phyloP scores from a whole-genome alignment of 108 stramenopile genomes.

The Cylindrotheca fusiformis region DNA sequence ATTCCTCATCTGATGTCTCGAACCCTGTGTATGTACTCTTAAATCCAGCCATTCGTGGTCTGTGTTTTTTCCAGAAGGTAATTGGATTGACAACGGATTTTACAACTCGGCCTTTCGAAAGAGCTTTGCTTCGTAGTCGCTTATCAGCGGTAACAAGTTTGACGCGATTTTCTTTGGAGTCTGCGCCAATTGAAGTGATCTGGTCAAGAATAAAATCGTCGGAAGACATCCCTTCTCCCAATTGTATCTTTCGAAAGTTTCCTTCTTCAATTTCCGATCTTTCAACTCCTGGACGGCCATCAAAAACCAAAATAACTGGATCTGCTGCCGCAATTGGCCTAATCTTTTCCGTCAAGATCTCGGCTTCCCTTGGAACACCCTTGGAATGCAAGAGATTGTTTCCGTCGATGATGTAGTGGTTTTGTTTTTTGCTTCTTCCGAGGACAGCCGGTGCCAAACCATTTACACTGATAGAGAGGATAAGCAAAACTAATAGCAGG shows the following conservation, averaged over 20 bases:
- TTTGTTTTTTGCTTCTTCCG: not conserved
- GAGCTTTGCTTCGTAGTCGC: constrained; percentile 24
- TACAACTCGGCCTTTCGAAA: constrained; percentile 29
- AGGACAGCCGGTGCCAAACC: not conserved
- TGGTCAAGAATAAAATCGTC: constrained; percentile 41
- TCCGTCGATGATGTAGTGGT: constrained; percentile 36
- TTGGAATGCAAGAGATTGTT: constrained; percentile 46
- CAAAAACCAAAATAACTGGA: constrained; percentile 38
- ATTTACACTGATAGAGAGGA: not conserved
- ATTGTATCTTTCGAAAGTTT: constrained; percentile 19
- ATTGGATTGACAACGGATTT: constrained; percentile 48
- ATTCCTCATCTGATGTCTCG: too few relatives aligned
- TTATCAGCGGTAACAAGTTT: constrained; percentile 53
- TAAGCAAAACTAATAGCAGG: not conserved
- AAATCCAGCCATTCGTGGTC: constrained; percentile 40
- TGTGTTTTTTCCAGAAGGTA: constrained; percentile 46
- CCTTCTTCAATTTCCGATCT: constrained; percentile 7
- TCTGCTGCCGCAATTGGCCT: constrained; percentile 21
- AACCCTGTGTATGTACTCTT: too few relatives aligned
- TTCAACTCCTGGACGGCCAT: constrained; percentile 28
- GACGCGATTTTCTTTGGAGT: constrained; percentile 24
- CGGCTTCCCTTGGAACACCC: constrained; percentile 32
- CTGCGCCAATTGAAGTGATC: constrained; percentile 11
- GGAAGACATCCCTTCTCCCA: constrained; percentile 25
- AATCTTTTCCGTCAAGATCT: constrained; percentile 31